These are phyloP conservation scores for Arabidopsis lyrata DNA, from an alignment of 441 rosid species.

Conservation along the genomic window DNA sequence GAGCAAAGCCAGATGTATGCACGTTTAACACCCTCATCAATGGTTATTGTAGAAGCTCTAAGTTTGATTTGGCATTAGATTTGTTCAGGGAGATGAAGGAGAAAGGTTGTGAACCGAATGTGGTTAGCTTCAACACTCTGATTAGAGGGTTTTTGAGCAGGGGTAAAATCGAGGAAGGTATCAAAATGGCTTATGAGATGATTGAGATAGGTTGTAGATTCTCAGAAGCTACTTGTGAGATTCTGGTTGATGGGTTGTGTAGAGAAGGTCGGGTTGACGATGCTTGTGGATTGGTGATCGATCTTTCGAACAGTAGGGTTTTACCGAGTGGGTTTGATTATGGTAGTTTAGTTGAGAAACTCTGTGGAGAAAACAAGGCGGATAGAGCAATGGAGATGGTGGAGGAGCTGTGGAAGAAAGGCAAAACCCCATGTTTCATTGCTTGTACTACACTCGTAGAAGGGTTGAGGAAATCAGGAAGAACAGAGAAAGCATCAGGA, in stretches of 20 bases:
- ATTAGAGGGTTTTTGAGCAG: conserved; percentile 71
- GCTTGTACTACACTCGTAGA: conserved; percentile 79
- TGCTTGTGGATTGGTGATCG: conserved; percentile 68
- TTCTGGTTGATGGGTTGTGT: conserved; percentile 78
- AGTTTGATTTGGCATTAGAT: conserved; percentile 62
- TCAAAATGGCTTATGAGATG: conserved; percentile 87
- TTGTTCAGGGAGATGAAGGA: conserved; percentile 82
- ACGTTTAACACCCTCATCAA: conserved; percentile 79
- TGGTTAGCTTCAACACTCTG: conserved; percentile 83
- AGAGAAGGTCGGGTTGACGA: conserved; percentile 54
- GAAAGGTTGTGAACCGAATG: conserved; percentile 77
- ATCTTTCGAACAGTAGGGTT: conserved; percentile 61
- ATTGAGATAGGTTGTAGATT: conserved; percentile 62
- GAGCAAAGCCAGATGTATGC: conserved; percentile 70
- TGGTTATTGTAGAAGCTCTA: conserved; percentile 61
- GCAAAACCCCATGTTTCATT: conserved; percentile 66
- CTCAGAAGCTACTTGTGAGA: conserved; percentile 78
- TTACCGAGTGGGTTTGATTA: conserved; percentile 69
- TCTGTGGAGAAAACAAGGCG: conserved; percentile 56
- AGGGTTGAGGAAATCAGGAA: conserved; percentile 67
- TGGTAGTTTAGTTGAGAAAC: conserved; percentile 58
- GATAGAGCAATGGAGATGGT: conserved; percentile 64
- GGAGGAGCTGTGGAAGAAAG: conserved; percentile 66
- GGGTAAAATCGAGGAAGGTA: conserved; percentile 66
- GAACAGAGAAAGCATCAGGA: conserved; percentile 53